phyloP scores from a whole-genome alignment of 768 basidiomycete genomes.

The Tremella fuciformis region DNA sequence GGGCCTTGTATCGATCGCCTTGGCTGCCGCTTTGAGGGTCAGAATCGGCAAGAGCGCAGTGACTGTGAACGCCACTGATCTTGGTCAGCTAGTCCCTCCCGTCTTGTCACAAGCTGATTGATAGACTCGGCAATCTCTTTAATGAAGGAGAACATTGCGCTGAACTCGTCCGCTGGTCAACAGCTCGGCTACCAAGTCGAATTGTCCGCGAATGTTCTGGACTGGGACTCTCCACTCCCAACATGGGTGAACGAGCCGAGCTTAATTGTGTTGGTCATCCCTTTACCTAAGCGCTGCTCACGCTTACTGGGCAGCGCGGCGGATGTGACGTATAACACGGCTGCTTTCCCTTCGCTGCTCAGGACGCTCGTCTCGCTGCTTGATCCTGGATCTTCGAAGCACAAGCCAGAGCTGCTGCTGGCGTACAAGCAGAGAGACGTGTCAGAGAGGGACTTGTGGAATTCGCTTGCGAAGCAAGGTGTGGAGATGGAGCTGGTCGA shows the following conservation, averaged over 20 bases:
- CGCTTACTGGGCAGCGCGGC: conserved; percentile 64
- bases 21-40: conserved; percentile 56
- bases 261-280: conserved; percentile 63
- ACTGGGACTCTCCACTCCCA: conserved; percentile 72
- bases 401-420: conserved; percentile 57
- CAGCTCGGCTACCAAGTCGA: neutral
- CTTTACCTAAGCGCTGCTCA: neutral
- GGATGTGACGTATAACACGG: conserved; percentile 87
- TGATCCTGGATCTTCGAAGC: conserved; percentile 18
- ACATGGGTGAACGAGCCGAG: conserved; percentile 56
- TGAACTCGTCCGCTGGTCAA: conserved; percentile 14
- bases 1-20: conserved; percentile 70
- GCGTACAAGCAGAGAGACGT: conserved; percentile 85
- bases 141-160: conserved; percentile 66
- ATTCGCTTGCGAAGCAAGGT: conserved; percentile 58
- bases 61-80: conserved; percentile 66
- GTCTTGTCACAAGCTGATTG: conserved; percentile 7
- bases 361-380: conserved; percentile 63
- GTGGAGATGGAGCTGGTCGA: conserved; percentile 62
- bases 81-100: conserved; percentile 58
- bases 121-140: conserved; percentile 77
- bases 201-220: conserved; percentile 55
- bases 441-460: conserved; percentile 74
- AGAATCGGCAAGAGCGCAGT: conserved; percentile 30
- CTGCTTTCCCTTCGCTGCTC: conserved; percentile 74